These are phyloP conservation scores for Venturia oleaginea DNA, from an alignment of 2,329 filamentous ascomycete species.

Conservation along the genomic window DNA sequence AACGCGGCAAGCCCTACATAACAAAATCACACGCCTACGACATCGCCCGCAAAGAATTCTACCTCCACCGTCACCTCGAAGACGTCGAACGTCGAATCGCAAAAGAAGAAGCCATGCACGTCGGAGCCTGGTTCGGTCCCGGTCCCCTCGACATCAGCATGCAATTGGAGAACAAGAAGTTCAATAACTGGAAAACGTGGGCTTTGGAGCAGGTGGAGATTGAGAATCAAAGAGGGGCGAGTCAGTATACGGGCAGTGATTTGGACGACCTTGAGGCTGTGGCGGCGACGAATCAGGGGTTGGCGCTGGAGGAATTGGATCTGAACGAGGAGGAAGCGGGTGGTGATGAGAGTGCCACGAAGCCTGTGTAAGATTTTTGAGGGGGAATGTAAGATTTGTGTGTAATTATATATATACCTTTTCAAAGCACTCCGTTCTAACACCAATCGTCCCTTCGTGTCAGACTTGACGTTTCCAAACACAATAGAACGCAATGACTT, in stretches of 20 bases:
- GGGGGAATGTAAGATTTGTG: neutral
- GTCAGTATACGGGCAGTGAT: constrained; percentile 8
- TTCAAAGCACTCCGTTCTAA: neutral
- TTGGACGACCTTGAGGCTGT: constrained; percentile 2
- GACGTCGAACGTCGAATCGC: constrained; percentile 78
- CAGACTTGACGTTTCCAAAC: no score
- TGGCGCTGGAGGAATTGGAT: constrained; percentile 1
- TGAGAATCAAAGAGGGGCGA: constrained; percentile 38
- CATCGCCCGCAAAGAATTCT: constrained; percentile 80
- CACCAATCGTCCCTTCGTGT: no score
- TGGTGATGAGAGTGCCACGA: neutral
- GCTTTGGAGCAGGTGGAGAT: constrained; percentile 47
- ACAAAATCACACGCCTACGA: constrained; percentile 59
- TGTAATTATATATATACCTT: neutral
- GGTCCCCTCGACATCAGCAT: constrained; percentile 66
- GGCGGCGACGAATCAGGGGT: neutral
- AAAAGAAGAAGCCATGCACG: constrained; percentile 74
- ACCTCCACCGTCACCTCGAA: constrained; percentile 68
- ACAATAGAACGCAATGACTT: no score
- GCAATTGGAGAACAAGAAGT: constrained; percentile 69
- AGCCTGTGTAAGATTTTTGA: neutral
- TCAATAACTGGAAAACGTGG: constrained; percentile 80
- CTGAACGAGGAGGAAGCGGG: neutral
- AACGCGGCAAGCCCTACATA: neutral
- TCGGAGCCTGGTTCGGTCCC: constrained; percentile 84